Base-by-base conservation (phyloP, 1,284 basidiomycete genomes). In the Ustilago xerochloae region DNA sequence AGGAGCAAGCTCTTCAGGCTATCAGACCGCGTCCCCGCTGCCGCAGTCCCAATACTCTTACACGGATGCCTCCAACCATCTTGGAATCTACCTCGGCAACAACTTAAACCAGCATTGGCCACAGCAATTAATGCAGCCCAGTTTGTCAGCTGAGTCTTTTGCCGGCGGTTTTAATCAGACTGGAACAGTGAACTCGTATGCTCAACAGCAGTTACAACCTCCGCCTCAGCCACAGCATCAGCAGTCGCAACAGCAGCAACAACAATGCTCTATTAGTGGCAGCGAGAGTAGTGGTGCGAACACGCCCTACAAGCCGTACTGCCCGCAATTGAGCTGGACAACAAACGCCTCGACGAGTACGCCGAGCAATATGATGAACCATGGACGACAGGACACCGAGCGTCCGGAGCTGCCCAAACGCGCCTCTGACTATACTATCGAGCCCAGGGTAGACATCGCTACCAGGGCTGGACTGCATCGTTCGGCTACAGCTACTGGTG, bases 221-320 rank as follows among this genome's bases (percentile, higher is more conserved):
- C 47, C 22, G 16, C 18, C 22, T 8, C 9, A 45, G 22, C 36
- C 39, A 47, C 38, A 26, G 45, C 43, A 56, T 41, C 50, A 36
- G 24, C 22, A 32, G 29, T 38, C 49, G 29, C 29, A 49, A 9
- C 36, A 50, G 12, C 28, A 32, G 6, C 57, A 38, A 36, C 35
- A 45, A 16, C 52, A 54, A 45, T 18, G 29, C 47, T 18, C 13
- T 28, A 16, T 10, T 36, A 32, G 6, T 28, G 35, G 18, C 35
- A 57, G 22, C 51, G 24, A 26, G n/a, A 47, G 35, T 36, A 48
- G 26, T 9, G 24, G 18, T 6, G 48, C 28, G 28, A n/a, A 6
- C 35, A 61, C 48, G 35, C 48, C 58, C 30, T 67, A 57, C 54
- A 52, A 62, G 43, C 9, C 49, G 38, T 67, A 62, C 18, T 43